Base-by-base conservation (phyloP, 441 rosid genomes). In the Erodium trifolium region DNA sequence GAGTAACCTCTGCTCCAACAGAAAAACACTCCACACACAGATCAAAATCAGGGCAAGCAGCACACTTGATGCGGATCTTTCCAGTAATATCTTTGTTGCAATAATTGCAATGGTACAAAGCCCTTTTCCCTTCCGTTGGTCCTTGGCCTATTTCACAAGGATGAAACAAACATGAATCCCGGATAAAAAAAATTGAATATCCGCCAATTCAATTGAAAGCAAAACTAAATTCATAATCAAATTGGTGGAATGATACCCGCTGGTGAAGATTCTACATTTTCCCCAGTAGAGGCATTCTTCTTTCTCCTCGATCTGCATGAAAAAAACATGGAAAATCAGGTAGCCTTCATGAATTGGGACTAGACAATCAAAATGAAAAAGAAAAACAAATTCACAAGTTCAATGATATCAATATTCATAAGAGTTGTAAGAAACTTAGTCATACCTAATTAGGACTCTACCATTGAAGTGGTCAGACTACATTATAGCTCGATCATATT, bases 71-170 rank as follows among this genome's bases (percentile, higher is more conserved):
- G 65, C 93, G 87, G 71, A 91, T 85, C 76, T 83, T 89, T 72
- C 97, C 96, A 0, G 93, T 87, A 71, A 93, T 83, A 71, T 91
- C 97, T 81, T 93, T 93, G 83, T 89, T 87, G 85, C 99, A 91
- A 72, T 93, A 93, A 77, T 93, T 93, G 72, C 99, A 93, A 83
- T 91, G 96, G 78, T 88, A 93, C 19, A 82, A 71, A 67, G 92
- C 86, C 81, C 80, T 73, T 93, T 91, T 41, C 79, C 97, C 93
- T 43, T 91, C 97, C 67, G 82, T 68, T 0, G 82, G 43, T 76
- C 95, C 97, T 83, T 81, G 85, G 81, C 91, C 96, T 91, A 78
- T 63, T 39, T 73, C 73, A 68, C 29, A 66, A 55, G 51, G 51
- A 51, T 4, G 34, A 13, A 70, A 59, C 6, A 23, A 63, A 63